A percentile compares a stretch with the other conserved stretches of the same genome.
phyloP scores from a whole-genome alignment of 208 protist genomes.

The Trypanosoma melophagium region DNA sequence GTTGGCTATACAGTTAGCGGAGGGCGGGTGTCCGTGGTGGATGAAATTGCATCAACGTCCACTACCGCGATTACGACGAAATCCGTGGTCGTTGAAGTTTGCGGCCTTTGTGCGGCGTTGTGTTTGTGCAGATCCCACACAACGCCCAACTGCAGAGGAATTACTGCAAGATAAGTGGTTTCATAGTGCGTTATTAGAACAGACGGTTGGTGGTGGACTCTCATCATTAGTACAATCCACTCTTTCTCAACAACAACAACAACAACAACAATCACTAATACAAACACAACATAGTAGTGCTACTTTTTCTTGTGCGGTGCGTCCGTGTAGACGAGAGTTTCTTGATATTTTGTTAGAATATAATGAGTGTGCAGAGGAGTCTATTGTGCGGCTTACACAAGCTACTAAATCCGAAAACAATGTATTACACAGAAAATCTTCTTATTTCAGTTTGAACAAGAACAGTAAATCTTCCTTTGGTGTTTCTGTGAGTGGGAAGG shows the following conservation, averaged over 20 bases:
- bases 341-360: slow-evolving; percentile 32
- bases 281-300: neutral
- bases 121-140: slow-evolving; percentile 32
- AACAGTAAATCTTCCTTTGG: slow-evolving; percentile 12
- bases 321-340: slow-evolving; percentile 27
- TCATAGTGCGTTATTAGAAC: slow-evolving; percentile 32
- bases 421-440: neutral
- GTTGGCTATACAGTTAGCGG: slow-evolving; percentile 66
- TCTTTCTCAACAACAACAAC: slow-evolving; percentile 17
- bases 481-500: neutral
- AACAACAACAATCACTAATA: neutral
- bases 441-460: slow-evolving; percentile 4
- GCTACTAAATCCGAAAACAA: neutral
- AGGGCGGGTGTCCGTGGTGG: slow-evolving; percentile 42
- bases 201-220: neutral
- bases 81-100: slow-evolving; percentile 45
- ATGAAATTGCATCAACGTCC: slow-evolving; percentile 46
- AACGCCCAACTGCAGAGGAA: slow-evolving; percentile 54
- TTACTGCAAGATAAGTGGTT: slow-evolving; percentile 85
- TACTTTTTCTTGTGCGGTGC: neutral
- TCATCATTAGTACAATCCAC: neutral
- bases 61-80: slow-evolving; percentile 32
- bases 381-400: slow-evolving; percentile 3
- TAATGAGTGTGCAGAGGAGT: slow-evolving; percentile 28
- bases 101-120: slow-evolving; percentile 68